These are phyloP conservation scores for Sordaria brevicollis DNA, from an alignment of 495 filamentous ascomycete genomes.

Conservation along the genomic window DNA sequence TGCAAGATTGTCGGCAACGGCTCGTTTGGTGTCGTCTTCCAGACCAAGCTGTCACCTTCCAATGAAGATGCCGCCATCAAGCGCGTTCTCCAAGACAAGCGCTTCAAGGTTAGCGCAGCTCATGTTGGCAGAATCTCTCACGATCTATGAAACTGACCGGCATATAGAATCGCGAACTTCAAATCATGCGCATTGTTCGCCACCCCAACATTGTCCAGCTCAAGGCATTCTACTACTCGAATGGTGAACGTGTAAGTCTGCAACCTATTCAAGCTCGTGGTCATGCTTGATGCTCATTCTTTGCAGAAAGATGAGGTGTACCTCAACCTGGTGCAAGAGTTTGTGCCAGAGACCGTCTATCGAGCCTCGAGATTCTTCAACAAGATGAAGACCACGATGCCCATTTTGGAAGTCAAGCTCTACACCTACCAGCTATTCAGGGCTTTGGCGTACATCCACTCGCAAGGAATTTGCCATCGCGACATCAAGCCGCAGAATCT, in stretches of 20 bases:
- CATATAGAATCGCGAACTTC: conserved; percentile 86
- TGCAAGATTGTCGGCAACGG: conserved; percentile 99
- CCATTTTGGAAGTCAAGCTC: conserved; percentile 94
- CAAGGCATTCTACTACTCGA: conserved; percentile 99
- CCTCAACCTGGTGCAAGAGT: conserved; percentile 95
- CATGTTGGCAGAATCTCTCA: neutral
- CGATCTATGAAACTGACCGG: conserved; percentile 23
- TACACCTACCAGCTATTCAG: conserved; percentile 99
- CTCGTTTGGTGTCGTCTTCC: conserved; percentile 97
- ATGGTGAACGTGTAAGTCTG: conserved; percentile 80
- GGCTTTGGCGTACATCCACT: conserved; percentile 97
- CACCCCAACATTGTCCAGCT: conserved; percentile 98
- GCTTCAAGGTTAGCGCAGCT: conserved; percentile 70
- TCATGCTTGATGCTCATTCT: conserved; percentile 10
- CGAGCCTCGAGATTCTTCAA: conserved; percentile 98
- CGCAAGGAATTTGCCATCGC: conserved; percentile 96
- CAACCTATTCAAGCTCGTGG: neutral
- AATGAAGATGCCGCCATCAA: conserved; percentile 99
- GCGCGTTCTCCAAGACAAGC: conserved; percentile 94
- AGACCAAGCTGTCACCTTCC: conserved; percentile 93
- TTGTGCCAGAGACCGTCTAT: conserved; percentile 97
- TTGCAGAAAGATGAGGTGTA: conserved; percentile 96
- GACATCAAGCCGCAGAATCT: conserved; percentile 99
- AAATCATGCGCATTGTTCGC: conserved; percentile 98
- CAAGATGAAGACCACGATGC: conserved; percentile 99